Conservation (phyloP, 352 stramenopile genomes). For the Phytopythium sindhum region DNA sequence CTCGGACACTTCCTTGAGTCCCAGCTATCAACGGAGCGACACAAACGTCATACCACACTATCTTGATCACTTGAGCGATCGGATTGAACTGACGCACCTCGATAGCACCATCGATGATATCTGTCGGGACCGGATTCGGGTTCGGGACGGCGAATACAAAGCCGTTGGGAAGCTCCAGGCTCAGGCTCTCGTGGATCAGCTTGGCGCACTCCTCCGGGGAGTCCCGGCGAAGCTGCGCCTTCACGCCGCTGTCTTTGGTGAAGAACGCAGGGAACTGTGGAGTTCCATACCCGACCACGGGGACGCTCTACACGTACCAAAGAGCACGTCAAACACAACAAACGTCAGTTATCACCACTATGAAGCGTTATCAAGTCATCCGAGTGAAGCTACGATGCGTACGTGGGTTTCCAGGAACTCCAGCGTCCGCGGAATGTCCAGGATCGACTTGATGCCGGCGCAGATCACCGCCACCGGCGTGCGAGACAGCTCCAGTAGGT, state of each 20-base stretch:
- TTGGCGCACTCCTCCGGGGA: constrained; percentile 81
- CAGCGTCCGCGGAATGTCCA: constrained; percentile 96
- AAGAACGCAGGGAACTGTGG: constrained; percentile 98
- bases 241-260: constrained; percentile 89
- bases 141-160: constrained; percentile 89
- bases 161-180: constrained; percentile 80
- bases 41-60: neutral
- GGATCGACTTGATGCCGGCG: constrained; percentile 98
- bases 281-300: constrained; percentile 89
- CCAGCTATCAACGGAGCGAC: constrained; percentile 22
- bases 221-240: constrained; percentile 85
- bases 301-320: constrained; percentile 80
- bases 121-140: constrained; percentile 75
- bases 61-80: neutral
- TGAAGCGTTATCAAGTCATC: neutral
- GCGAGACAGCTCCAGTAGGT: constrained; percentile 95
- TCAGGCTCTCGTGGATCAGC: constrained; percentile 77
- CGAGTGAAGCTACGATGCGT: neutral
- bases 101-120: constrained; percentile 91
- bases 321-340: neutral
- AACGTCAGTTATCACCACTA: neutral
- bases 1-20: constrained; percentile 80
- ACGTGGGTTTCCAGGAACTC: constrained; percentile 96
- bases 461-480: constrained; percentile 96
- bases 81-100: constrained; percentile 24